Evolutionary conservation across 2,329 filamentous ascomycete species (phyloP).

Genomic region (Aspergillus ustus): DNA sequence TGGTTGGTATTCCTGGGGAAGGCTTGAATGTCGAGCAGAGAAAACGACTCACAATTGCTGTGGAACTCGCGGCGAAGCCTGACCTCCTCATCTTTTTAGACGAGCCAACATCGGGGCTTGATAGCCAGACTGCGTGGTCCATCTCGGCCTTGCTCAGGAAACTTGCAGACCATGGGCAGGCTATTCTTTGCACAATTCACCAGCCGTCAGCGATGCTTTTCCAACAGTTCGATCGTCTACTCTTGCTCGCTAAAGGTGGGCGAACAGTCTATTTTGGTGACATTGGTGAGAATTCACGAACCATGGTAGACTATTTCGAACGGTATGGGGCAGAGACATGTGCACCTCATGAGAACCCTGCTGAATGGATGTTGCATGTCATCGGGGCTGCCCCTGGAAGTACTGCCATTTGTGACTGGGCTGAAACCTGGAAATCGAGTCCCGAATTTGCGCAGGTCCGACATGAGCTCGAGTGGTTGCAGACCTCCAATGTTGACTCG

Average conservation of each 20-base stretch:
- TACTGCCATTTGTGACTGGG: constrained; percentile 66
- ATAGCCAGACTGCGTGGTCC: constrained; percentile 90
- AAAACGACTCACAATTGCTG: constrained; percentile 85
- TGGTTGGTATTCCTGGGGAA: constrained; percentile 87
- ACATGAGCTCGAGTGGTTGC: constrained; percentile 52
- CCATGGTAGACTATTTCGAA: constrained; percentile 67
- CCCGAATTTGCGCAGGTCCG: constrained; percentile 61
- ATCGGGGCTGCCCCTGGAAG: constrained; percentile 66
- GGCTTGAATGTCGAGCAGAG: constrained; percentile 69
- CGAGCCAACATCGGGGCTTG: constrained; percentile 93
- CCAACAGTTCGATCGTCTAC: constrained; percentile 73
- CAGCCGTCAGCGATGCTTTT: constrained; percentile 93
- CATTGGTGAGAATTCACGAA: constrained; percentile 63
- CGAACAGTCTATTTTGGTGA: constrained; percentile 72
- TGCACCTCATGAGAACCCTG: constrained; percentile 68
- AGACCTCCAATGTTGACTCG: constrained; percentile 39
- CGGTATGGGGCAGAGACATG: constrained; percentile 64
- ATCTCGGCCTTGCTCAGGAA: constrained; percentile 87
- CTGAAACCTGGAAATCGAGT: constrained; percentile 63
- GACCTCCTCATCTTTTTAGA: constrained; percentile 87
- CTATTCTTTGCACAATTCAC: constrained; percentile 93
- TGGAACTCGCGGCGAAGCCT: constrained; percentile 90
- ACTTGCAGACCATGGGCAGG: constrained; percentile 85
- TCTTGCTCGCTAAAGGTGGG: constrained; percentile 67
- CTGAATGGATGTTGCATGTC: constrained; percentile 72